A percentile compares a stretch with the other conserved stretches of the same genome.
Conservation (phyloP, 257 asterid species). For the Gentiana macrophylla region DNA sequence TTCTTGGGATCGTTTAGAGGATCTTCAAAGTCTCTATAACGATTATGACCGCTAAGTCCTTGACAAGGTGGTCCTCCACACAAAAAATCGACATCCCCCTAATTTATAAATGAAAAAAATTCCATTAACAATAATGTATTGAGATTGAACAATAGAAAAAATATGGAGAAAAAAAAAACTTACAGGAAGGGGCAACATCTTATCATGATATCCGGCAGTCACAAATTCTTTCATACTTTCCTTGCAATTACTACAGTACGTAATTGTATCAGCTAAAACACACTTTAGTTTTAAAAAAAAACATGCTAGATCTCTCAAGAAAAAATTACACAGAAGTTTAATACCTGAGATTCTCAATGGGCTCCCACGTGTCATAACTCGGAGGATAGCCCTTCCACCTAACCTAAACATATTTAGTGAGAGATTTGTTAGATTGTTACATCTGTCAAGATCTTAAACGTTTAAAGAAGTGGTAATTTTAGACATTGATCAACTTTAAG, state of each 20-base stretch:
- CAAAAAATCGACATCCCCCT: conserved; percentile 68
- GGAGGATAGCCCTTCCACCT: conserved; percentile 77
- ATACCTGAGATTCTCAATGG: conserved; percentile 56
- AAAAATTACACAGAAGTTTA: neutral
- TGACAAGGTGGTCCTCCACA: conserved; percentile 98
- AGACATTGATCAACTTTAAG: too few relatives aligned
- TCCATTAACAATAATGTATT: neutral
- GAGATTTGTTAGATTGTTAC: too few relatives aligned
- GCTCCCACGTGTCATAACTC: conserved; percentile 78
- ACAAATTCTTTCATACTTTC: conserved; percentile 58
- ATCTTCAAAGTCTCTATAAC: conserved; percentile 34
- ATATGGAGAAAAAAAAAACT: conserved; percentile 12
- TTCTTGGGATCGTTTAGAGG: conserved; percentile 63
- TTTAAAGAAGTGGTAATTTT: too few relatives aligned
- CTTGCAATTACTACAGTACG: conserved; percentile 36
- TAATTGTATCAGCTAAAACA: conserved; percentile 1
- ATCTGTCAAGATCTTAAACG: too few relatives aligned
- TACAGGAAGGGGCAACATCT: conserved; percentile 73
- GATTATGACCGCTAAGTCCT: conserved; percentile 82
- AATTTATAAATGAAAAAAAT: neutral
- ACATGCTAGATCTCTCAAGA: too few relatives aligned
- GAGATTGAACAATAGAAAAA: neutral
- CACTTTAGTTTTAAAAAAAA: too few relatives aligned
- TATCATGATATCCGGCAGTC: conserved; percentile 28
- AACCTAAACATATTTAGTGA: conserved; percentile 22